A percentile compares a stretch with the other conserved stretches of the same genome.
phyloP scores from a whole-genome alignment of 2,329 filamentous ascomycete genomes.

The Ophiostoma quercus region DNA sequence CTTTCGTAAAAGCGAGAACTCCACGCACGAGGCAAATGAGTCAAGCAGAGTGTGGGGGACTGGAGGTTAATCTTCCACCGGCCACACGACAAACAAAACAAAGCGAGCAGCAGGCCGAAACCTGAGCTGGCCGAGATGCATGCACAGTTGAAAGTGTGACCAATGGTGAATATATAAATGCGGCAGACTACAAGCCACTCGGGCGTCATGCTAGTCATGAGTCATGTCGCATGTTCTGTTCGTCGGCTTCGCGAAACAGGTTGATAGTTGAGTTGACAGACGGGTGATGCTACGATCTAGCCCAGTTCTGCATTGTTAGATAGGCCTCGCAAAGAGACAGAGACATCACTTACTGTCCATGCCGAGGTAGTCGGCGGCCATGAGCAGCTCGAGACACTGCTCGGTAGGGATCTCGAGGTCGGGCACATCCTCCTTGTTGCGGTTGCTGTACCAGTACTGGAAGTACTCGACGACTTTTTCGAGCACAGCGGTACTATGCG shows the following conservation, averaged over 20 bases:
- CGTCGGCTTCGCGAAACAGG: constrained; percentile 9
- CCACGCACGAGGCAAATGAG: constrained; percentile 36
- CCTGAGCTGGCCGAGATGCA: constrained; percentile 20
- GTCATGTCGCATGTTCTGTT: neutral
- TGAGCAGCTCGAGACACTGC: constrained; percentile 69
- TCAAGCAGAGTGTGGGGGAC: constrained; percentile 46
- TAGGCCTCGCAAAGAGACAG: neutral
- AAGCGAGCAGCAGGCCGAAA: constrained; percentile 29
- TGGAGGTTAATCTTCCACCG: constrained; percentile 40
- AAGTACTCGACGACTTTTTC: constrained; percentile 81
- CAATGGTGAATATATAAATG: constrained; percentile 32
- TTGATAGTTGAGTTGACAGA: too few species aligned
- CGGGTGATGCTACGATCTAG: neutral
- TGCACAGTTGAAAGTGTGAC: constrained; percentile 25
- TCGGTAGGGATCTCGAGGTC: constrained; percentile 79
- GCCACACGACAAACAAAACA: constrained; percentile 43
- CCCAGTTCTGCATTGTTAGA: constrained; percentile 4
- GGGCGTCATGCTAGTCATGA: neutral
- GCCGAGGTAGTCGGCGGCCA: constrained; percentile 71
- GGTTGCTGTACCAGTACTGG: constrained; percentile 73
- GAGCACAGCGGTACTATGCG: constrained; percentile 60
- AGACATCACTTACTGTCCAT: constrained; percentile 51
- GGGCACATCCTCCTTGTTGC: constrained; percentile 64
- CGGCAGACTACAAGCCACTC: neutral
- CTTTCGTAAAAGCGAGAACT: constrained; percentile 44